These are phyloP conservation scores for Aspergillus mulundensis DNA, from an alignment of 495 filamentous ascomycete species.

Conservation along the genomic window DNA sequence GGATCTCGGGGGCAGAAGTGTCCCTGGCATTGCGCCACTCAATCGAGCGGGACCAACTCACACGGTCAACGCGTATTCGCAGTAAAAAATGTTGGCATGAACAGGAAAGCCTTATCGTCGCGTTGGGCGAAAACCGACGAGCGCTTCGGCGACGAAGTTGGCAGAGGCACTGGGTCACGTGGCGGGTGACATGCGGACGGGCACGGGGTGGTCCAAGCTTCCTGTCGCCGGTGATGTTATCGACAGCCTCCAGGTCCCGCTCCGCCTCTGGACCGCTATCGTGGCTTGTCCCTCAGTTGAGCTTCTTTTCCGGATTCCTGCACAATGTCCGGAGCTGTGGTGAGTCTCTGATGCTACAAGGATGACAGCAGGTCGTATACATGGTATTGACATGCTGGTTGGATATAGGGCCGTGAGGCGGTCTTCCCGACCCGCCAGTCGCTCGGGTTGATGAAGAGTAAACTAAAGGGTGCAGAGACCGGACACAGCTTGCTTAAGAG, in stretches of 20 bases:
- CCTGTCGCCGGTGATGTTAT: constrained; percentile 15
- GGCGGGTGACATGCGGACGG: constrained; percentile 22
- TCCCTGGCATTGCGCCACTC: constrained; percentile 58
- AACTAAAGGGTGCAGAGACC: constrained; percentile 94
- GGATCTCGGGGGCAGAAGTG: constrained; percentile 54
- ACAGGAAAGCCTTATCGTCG: constrained; percentile 28
- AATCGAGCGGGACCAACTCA: constrained; percentile 39
- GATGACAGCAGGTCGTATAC: no score
- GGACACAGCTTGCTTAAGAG: constrained; percentile 84
- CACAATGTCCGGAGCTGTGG: constrained; percentile 56
- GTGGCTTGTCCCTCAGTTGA: constrained; percentile 17
- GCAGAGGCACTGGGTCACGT: constrained; percentile 22
- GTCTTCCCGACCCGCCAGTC: constrained; percentile 99
- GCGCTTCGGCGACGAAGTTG: constrained; percentile 26
- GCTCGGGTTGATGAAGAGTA: constrained; percentile 93
- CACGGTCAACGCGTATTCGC: constrained; percentile 32
- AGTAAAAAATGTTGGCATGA: constrained; percentile 23
- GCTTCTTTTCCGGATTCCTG: constrained; percentile 11
- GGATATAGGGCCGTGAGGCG: constrained; percentile 59
- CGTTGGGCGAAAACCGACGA: constrained; percentile 18
- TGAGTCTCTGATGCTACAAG: constrained; percentile 26
- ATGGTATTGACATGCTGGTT: constrained; percentile 6
- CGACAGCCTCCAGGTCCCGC: constrained; percentile 18
- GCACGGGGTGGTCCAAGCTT: constrained; percentile 26
- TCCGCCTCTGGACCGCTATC: constrained; percentile 10